Conservation (phyloP, 73 alveolate species). For the Tetrahymena malaccensis region DNA sequence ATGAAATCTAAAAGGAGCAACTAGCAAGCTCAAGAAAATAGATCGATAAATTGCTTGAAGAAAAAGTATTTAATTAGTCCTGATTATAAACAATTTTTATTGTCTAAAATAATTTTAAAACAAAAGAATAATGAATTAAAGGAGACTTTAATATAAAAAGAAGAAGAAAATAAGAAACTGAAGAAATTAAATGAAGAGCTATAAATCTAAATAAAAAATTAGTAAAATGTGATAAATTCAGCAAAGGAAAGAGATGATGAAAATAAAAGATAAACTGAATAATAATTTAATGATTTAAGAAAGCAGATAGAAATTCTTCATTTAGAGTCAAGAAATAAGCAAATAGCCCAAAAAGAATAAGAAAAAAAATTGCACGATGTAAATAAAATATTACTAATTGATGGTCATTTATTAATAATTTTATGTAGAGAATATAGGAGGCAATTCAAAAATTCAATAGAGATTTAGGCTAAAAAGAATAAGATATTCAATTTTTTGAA, state of each 20-base stretch:
- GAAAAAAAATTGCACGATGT: not conserved
- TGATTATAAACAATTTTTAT: not conserved
- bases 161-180: not conserved
- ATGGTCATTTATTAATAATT: not conserved
- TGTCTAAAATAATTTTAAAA: not conserved
- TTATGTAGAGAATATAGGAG: not conserved
- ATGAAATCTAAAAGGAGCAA: not conserved
- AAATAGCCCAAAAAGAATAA: not conserved
- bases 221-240: not conserved
- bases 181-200: not conserved
- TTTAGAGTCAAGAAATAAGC: not conserved
- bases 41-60: not conserved
- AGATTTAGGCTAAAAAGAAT: not conserved
- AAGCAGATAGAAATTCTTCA: not conserved
- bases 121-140: not conserved
- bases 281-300: not conserved
- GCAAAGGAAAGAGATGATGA: not conserved
- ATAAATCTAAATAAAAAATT: not conserved
- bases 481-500: not conserved
- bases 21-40: not conserved
- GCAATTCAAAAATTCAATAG: not conserved
- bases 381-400: not conserved
- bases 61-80: not conserved
- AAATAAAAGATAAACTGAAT: not conserved
- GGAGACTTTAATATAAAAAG: not conserved